A percentile compares a stretch with the other conserved stretches of the same genome.
phyloP scores from a whole-genome alignment of 2,329 filamentous ascomycete genomes.

The Penicillium sclerotiorum region DNA sequence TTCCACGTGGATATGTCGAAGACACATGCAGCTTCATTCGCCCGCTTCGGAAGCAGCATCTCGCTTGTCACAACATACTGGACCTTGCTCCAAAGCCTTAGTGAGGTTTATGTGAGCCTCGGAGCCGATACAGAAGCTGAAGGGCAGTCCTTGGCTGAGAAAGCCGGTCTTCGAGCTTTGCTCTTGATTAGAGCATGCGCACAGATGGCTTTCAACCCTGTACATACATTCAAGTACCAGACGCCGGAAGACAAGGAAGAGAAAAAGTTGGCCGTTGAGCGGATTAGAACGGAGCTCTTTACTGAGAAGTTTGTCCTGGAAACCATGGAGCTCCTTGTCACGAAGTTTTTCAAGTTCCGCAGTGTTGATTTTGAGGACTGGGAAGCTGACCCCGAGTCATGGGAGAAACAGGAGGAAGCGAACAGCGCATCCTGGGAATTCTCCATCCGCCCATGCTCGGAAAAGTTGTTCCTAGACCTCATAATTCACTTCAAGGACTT shows the following conservation, averaged over 20 bases:
- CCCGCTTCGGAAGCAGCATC: conserved; percentile 76
- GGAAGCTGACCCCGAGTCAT: conserved; percentile 93
- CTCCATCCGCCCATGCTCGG: conserved; percentile 86
- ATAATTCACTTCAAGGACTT: conserved; percentile 85
- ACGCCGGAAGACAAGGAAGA: conserved; percentile 74
- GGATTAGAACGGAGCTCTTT: conserved; percentile 74
- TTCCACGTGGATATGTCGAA: conserved; percentile 85
- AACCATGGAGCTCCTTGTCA: conserved; percentile 82
- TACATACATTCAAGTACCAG: conserved; percentile 81
- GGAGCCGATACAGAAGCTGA: conserved; percentile 51
- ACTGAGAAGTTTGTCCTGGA: conserved; percentile 75
- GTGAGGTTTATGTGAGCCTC: conserved; percentile 63
- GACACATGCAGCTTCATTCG: conserved; percentile 78
- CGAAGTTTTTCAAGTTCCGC: conserved; percentile 84
- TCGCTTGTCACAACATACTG: conserved; percentile 81
- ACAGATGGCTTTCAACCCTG: conserved; percentile 79
- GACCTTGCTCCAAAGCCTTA: conserved; percentile 75
- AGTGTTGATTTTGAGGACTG: conserved; percentile 84
- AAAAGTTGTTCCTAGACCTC: conserved; percentile 90
- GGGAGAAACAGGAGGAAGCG: conserved; percentile 88
- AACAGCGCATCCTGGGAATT: conserved; percentile 87
- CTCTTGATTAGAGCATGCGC: conserved; percentile 80
- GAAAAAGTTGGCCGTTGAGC: conserved; percentile 67
- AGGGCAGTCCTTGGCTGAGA: conserved; percentile 67
- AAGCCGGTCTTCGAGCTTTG: conserved; percentile 79